phyloP scores from a whole-genome alignment of 306 rosid genomes.

The Coriaria nepalensis region DNA sequence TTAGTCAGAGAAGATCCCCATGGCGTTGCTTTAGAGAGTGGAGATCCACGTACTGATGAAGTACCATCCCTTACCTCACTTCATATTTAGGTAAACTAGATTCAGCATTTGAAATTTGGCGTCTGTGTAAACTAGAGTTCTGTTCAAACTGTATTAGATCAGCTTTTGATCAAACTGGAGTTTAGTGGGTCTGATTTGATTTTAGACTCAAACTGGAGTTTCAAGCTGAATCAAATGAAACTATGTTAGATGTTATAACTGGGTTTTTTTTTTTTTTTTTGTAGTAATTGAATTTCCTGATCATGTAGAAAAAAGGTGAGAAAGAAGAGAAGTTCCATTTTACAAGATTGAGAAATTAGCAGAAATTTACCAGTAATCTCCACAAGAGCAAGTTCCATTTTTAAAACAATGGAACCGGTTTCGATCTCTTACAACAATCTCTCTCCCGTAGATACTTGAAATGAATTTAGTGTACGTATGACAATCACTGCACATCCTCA shows the following conservation, averaged over 20 bases:
- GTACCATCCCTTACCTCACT: slow-evolving; percentile 64
- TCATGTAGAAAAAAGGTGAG: not conserved
- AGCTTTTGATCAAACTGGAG: too few species aligned
- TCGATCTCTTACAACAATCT: slow-evolving; percentile 55
- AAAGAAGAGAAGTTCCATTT: not conserved
- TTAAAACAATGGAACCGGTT: slow-evolving; percentile 71
- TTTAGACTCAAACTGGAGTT: too few species aligned
- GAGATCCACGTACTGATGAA: slow-evolving; percentile 62
- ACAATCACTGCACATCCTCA: slow-evolving; percentile 78
- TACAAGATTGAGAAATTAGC: slow-evolving; percentile 2
- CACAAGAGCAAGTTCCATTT: slow-evolving; percentile 77
- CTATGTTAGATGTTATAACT: too few species aligned
- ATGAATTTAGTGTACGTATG: slow-evolving; percentile 62
- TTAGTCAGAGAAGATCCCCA: slow-evolving; percentile 90
- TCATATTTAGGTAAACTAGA: slow-evolving; percentile 27
- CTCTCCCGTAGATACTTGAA: slow-evolving; percentile 50
- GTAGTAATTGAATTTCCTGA: too few species aligned
- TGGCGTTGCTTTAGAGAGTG: slow-evolving; percentile 66
- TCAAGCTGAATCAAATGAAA: too few species aligned
- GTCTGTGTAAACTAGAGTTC: too few species aligned
- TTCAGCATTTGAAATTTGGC: not conserved
- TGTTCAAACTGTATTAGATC: too few species aligned
- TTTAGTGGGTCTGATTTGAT: too few species aligned
- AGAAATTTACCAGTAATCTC: slow-evolving; percentile 54
- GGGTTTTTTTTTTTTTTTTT: too few species aligned